Evolutionary conservation across 768 basidiomycete species (phyloP).

Genomic region (Trametes coccinea): DNA sequence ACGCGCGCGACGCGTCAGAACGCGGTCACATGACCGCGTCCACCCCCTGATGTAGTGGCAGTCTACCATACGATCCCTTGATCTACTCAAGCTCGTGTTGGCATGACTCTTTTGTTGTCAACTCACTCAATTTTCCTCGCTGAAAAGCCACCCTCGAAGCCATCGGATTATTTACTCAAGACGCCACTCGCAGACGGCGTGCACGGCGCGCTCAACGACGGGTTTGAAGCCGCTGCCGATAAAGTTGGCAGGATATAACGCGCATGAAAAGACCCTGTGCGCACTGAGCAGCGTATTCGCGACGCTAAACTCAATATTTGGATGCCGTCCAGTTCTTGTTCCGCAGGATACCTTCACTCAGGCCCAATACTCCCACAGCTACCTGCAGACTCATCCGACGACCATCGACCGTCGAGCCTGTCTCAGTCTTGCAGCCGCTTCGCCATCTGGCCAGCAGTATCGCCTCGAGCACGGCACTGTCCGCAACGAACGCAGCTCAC

Average conservation of each 20-base stretch:
- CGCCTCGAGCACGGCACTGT: constrained; percentile 15
- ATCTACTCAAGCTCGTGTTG: no score
- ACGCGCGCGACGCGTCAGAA: no score
- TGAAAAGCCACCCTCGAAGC: no score
- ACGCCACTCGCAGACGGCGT: constrained; percentile 8
- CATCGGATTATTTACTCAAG: no score
- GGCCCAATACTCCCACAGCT: neutral
- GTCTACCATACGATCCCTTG: no score
- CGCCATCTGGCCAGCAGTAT: constrained; percentile 14
- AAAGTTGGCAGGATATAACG: constrained; percentile 22
- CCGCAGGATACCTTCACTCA: no score
- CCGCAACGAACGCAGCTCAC: constrained; percentile 21
- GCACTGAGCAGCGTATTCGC: constrained; percentile 18
- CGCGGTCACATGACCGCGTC: no score
- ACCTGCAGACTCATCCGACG: constrained; percentile 19
- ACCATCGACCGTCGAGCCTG: constrained; percentile 10
- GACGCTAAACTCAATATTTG: constrained; percentile 3
- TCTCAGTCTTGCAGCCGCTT: constrained; percentile 12
- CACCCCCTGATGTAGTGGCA: no score
- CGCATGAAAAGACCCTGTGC: constrained; percentile 21
- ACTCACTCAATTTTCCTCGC: no score
- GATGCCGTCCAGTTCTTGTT: neutral
- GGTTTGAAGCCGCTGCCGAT: constrained; percentile 25
- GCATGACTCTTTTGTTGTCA: no score
- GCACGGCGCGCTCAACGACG: constrained; percentile 12